Evolutionary conservation across 306 rosid species (phyloP).

Genomic region (Fragaria vesca): DNA sequence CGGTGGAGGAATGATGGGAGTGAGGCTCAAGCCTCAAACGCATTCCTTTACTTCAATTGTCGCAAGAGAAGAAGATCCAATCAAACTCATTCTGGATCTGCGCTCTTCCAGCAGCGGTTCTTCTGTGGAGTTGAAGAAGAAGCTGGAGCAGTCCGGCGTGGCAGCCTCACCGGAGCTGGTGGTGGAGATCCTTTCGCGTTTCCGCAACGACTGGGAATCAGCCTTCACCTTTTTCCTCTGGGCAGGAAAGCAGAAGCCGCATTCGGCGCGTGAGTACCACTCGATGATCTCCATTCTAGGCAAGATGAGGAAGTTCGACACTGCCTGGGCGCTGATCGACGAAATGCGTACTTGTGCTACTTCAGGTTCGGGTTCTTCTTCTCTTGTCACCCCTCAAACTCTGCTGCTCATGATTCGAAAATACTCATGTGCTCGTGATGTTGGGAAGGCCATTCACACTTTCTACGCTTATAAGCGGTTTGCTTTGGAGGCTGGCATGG

Average conservation of each 20-base stretch:
- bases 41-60: background rate
- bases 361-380: conserved; percentile 3
- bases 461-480: conserved; percentile 64
- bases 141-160: conserved; percentile 59
- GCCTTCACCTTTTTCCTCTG: conserved; percentile 83
- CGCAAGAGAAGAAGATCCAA: conserved; percentile 17
- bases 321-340: conserved; percentile 78
- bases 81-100: conserved; percentile 55
- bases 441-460: conserved; percentile 71
- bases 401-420: conserved; percentile 77
- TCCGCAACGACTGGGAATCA: conserved; percentile 82
- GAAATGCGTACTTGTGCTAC: conserved; percentile 47
- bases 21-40: background rate
- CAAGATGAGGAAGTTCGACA: conserved; percentile 83
- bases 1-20: too few species aligned
- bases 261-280: conserved; percentile 69
- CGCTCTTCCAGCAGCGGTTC: conserved; percentile 1
- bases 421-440: conserved; percentile 74
- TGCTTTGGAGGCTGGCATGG: conserved; percentile 51
- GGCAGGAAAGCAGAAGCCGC: conserved; percentile 76
- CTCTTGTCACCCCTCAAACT: conserved; percentile 69
- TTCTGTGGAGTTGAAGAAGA: conserved; percentile 37
- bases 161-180: conserved; percentile 59
- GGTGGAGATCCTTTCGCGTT: conserved; percentile 58
- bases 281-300: conserved; percentile 76